These are phyloP conservation scores for Agrocybe chaxingu DNA, from an alignment of 768 basidiomycete species.

Conservation along the genomic window DNA sequence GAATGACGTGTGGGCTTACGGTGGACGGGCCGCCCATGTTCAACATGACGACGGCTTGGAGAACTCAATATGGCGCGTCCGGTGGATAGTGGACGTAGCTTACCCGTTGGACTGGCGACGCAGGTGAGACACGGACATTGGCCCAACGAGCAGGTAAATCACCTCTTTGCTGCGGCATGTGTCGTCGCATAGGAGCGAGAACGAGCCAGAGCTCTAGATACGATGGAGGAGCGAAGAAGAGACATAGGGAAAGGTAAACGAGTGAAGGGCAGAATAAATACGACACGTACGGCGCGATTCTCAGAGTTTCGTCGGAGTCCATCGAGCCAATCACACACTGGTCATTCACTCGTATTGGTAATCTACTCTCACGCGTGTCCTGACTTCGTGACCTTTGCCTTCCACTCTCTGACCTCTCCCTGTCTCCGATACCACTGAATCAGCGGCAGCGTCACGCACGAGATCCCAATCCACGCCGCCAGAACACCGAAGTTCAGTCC, in stretches of 20 bases:
- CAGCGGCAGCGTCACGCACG: conserved; percentile 45
- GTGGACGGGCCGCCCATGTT: conserved; percentile 99
- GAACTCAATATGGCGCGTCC: conserved; percentile 14
- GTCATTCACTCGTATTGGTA: conserved; percentile 10
- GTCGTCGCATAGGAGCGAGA: conserved; percentile 21
- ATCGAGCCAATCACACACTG: conserved; percentile 10
- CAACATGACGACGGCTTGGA: conserved; percentile 84
- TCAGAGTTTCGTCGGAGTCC: conserved; percentile 1
- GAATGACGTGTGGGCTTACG: conserved; percentile 38
- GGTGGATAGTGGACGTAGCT: conserved; percentile 7
- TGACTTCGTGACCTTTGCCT: conserved; percentile 7
- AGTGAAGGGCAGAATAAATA: conserved; percentile 13
- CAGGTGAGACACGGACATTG: conserved; percentile 10
- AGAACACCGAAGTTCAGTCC: conserved; percentile 58
- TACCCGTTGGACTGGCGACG: conserved; percentile 59
- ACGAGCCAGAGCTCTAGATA: conserved; percentile 13
- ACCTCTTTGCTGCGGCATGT: conserved; percentile 25
- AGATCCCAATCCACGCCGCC: conserved; percentile 48
- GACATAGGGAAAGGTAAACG: conserved; percentile 17
- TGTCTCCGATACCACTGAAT: conserved; percentile 36
- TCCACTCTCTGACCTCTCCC: conserved; percentile 9
- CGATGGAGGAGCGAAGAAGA: conserved; percentile 11
- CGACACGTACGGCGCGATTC: neutral
- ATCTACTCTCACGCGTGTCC: conserved; percentile 7
- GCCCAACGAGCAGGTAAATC: conserved; percentile 9